phyloP scores from a whole-genome alignment of 148 eudicot genomes.

The Rhododendron ovatum region DNA sequence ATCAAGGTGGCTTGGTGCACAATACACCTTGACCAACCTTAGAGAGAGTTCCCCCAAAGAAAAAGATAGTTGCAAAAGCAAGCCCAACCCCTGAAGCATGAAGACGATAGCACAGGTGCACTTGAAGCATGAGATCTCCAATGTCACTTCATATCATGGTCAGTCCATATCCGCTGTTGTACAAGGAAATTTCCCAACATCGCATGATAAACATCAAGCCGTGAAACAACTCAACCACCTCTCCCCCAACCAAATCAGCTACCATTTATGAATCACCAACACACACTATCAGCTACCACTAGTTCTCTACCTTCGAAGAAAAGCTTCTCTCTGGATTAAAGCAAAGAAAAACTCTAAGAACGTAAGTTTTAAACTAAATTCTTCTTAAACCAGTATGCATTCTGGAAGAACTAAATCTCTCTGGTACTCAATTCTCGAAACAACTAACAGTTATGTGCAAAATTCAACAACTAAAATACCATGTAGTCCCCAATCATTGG shows the following conservation, averaged over 20 bases:
- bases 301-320: neutral
- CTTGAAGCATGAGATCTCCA: neutral
- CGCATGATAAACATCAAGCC: neutral
- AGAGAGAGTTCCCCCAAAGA: neutral
- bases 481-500: no score
- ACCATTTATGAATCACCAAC: neutral
- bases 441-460: neutral
- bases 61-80: neutral
- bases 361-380: neutral
- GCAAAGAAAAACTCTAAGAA: neutral
- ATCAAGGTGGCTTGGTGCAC: neutral
- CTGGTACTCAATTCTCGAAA: neutral
- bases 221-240: neutral
- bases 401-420: neutral
- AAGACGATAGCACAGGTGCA: neutral
- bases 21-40: neutral
- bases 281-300: neutral
- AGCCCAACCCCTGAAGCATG: neutral
- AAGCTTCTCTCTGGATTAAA: neutral
- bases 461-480: neutral
- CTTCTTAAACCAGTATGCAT: neutral
- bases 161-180: neutral
- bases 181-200: neutral
- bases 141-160: neutral
- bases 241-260: neutral